A percentile compares a stretch with the other conserved stretches of the same genome.
Conservation (phyloP, 768 basidiomycete species). For the Phaeotremella skinneri region DNA sequence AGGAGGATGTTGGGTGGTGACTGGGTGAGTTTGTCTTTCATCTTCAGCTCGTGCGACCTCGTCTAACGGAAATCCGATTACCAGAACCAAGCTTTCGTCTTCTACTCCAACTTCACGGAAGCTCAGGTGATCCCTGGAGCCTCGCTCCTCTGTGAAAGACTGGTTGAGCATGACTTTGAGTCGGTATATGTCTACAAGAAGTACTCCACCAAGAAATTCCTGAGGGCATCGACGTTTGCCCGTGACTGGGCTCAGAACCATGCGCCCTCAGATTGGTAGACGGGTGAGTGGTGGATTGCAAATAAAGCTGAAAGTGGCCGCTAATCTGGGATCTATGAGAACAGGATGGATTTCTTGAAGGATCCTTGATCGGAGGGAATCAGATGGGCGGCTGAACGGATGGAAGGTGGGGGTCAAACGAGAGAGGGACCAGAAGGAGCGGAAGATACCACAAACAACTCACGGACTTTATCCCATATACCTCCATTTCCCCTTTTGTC, state of each 20-base stretch:
- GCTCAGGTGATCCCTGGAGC: conserved; percentile 80
- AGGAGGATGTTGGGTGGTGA: conserved; percentile 88
- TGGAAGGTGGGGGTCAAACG: background rate
- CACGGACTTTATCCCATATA: background rate
- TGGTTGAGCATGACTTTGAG: conserved; percentile 75
- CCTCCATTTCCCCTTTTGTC: background rate
- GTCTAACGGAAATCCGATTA: conserved; percentile 13
- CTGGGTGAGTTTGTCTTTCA: conserved; percentile 70
- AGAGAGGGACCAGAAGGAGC: background rate
- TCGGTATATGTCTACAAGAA: conserved; percentile 88
- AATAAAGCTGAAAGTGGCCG: too few relatives aligned
- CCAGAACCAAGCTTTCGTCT: conserved; percentile 86
- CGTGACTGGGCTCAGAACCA: conserved; percentile 54
- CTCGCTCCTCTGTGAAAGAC: conserved; percentile 74
- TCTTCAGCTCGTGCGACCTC: conserved; percentile 35
- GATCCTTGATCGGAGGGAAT: too few relatives aligned
- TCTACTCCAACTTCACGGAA: conserved; percentile 87
- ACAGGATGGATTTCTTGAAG: too few relatives aligned
- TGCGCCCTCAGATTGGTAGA: conserved; percentile 27
- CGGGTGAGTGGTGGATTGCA: background rate
- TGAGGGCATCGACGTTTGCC: conserved; percentile 65
- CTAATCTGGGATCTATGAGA: too few relatives aligned
- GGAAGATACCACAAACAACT: background rate
- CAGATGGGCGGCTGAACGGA: too few relatives aligned
- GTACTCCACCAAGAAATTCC: conserved; percentile 96